These are phyloP conservation scores for Candida sp. DNA, from an alignment of 1,139 yeast species.

Conservation along the genomic window DNA sequence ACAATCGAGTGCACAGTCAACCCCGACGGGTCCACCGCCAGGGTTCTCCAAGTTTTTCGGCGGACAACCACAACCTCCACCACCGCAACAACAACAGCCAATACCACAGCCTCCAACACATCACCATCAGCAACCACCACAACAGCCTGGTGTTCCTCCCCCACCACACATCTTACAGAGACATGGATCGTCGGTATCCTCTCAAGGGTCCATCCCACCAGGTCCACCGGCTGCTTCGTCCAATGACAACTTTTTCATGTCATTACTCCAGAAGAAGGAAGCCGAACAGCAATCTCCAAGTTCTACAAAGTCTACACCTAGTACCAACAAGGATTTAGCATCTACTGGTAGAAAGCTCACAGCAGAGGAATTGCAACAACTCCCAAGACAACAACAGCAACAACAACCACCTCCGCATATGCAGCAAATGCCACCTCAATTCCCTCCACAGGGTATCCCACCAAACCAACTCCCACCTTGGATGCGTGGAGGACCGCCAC, in stretches of 20 bases:
- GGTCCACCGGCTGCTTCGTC: slow-evolving; percentile 12
- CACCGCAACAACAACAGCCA: slow-evolving; percentile 9
- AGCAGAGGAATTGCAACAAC: slow-evolving; percentile 12
- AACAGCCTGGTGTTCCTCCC: slow-evolving; percentile 6
- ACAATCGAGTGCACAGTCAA: slow-evolving; percentile 5
- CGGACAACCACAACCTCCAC: slow-evolving; percentile 7
- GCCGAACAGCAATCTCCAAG: slow-evolving; percentile 8
- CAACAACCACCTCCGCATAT: slow-evolving; percentile 11
- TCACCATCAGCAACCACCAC: slow-evolving; percentile 10
- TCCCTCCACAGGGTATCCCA: slow-evolving; percentile 10
- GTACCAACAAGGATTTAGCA: slow-evolving; percentile 7
- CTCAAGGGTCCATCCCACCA: slow-evolving; percentile 10
- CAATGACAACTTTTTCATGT: slow-evolving; percentile 58
- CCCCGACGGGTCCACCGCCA: slow-evolving; percentile 16
- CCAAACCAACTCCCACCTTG: slow-evolving; percentile 13
- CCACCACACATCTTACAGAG: slow-evolving; percentile 7
- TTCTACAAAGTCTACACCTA: slow-evolving; percentile 14
- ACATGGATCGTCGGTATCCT: slow-evolving; percentile 7
- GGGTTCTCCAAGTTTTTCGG: slow-evolving; percentile 19
- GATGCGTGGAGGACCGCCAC: slow-evolving; percentile 11
- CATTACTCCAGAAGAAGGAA: slow-evolving; percentile 48
- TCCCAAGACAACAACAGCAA: slow-evolving; percentile 10
- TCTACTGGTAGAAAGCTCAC: background rate
- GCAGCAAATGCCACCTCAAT: slow-evolving; percentile 8
- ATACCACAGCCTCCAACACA: slow-evolving; percentile 9